Evolutionary conservation across 2,329 filamentous ascomycete genomes (phyloP).

Genomic region (Sporothrix mexicana): DNA sequence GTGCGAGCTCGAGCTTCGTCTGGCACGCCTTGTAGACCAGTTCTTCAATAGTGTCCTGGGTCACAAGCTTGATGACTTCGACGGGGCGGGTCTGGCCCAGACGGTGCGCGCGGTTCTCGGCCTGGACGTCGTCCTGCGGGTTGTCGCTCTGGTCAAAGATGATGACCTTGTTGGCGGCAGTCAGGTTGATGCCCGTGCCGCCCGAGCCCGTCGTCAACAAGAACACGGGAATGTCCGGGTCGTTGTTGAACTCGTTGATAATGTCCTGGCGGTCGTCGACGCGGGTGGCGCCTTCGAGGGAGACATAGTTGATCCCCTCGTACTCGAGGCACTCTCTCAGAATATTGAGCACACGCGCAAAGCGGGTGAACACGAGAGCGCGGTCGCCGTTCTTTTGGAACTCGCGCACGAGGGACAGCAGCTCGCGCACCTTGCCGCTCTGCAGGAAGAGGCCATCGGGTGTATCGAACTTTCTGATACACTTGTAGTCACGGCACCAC

Average conservation of each 20-base stretch:
- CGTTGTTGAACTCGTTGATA: constrained; percentile 82
- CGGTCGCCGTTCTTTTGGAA: constrained; percentile 85
- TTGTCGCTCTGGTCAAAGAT: constrained; percentile 99
- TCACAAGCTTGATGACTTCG: constrained; percentile 86
- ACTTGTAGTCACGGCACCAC: constrained; percentile 66
- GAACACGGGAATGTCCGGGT: constrained; percentile 83
- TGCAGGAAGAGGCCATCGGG: constrained; percentile 60
- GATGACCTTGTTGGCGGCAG: constrained; percentile 94
- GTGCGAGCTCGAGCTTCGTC: constrained; percentile 89
- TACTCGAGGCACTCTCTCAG: constrained; percentile 80
- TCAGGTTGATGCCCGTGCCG: constrained; percentile 96
- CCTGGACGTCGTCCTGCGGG: constrained; percentile 97
- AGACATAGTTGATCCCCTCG: constrained; percentile 75
- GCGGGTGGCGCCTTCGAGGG: constrained; percentile 83
- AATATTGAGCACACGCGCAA: constrained; percentile 89
- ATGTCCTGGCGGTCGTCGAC: constrained; percentile 84
- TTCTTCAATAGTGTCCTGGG: constrained; percentile 84
- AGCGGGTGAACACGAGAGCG: constrained; percentile 90
- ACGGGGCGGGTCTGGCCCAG: constrained; percentile 91
- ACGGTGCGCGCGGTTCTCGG: constrained; percentile 94
- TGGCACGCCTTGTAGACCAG: constrained; percentile 89
- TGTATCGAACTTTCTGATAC: constrained; percentile 61
- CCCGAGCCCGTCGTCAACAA: constrained; percentile 91
- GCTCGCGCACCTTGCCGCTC: constrained; percentile 82
- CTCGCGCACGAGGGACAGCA: constrained; percentile 73